Conservation (phyloP, 495 filamentous ascomycete genomes). For the Penicillium dipodomyicola region DNA sequence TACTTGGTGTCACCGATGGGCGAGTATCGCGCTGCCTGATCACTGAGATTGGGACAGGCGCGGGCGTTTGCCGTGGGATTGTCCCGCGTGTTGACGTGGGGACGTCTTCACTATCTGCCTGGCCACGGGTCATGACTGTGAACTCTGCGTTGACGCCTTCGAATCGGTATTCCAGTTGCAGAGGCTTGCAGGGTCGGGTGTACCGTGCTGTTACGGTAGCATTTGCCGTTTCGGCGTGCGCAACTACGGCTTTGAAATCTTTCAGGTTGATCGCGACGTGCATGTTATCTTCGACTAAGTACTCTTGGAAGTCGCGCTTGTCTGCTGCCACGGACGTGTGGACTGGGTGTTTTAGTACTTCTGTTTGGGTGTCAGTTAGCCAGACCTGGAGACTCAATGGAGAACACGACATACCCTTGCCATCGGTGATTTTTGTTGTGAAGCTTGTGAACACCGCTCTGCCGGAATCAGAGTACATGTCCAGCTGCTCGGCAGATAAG, state of each 20-base stretch:
- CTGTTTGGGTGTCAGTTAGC: conserved; percentile 37
- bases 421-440: conserved; percentile 83
- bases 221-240: conserved; percentile 76
- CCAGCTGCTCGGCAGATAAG: conserved; percentile 83
- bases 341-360: conserved; percentile 88
- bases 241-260: conserved; percentile 87
- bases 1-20: conserved; percentile 14
- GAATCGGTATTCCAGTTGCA: conserved; percentile 75
- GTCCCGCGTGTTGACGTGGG: conserved; percentile 31
- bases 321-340: conserved; percentile 89
- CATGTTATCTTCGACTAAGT: conserved; percentile 71
- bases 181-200: conserved; percentile 73
- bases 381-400: background rate
- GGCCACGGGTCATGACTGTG: conserved; percentile 92
- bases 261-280: conserved; percentile 90
- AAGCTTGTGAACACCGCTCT: conserved; percentile 86
- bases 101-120: conserved; percentile 52
- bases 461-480: conserved; percentile 73
- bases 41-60: conserved; percentile 19
- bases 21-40: conserved; percentile 17
- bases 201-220: conserved; percentile 72
- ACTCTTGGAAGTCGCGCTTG: conserved; percentile 81
- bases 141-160: conserved; percentile 82
- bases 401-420: conserved; percentile 60
- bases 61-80: conserved; percentile 31